phyloP scores from a whole-genome alignment of 371 early-diverging fungal genomes.

The Apophysomyces ossiformis region DNA sequence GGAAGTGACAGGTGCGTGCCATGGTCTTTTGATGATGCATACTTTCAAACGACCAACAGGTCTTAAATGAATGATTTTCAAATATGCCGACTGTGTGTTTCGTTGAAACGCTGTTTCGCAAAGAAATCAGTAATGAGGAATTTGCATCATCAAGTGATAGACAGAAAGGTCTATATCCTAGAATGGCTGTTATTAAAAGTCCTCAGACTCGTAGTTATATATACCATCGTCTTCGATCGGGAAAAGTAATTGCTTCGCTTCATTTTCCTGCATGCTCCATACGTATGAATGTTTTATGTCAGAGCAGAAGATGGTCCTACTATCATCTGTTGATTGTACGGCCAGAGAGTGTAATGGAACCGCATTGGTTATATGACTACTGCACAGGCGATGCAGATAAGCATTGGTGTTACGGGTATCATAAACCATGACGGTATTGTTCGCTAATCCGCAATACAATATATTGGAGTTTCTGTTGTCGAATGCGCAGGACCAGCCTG shows the following conservation, averaged over 20 bases:
- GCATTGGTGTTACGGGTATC: conserved; percentile 44
- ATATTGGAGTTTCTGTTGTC: conserved; percentile 29
- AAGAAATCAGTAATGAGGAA: background rate
- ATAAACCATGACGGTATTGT: conserved; percentile 33
- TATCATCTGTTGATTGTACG: background rate
- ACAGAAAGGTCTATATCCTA: conserved; percentile 27
- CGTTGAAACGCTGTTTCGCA: background rate
- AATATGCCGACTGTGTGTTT: conserved; percentile 8
- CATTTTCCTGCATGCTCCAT: conserved; percentile 13
- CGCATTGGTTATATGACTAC: background rate
- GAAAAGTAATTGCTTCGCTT: conserved; percentile 4
- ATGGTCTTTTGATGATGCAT: conserved; percentile 17
- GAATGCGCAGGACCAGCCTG: conserved; percentile 42
- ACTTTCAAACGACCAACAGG: conserved; percentile 13
- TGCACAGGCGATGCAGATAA: conserved; percentile 5
- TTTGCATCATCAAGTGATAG: conserved; percentile 12
- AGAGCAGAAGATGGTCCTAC: conserved; percentile 17
- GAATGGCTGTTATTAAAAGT: background rate
- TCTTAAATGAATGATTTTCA: background rate
- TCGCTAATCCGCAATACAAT: conserved; percentile 43
- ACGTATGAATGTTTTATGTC: conserved; percentile 14
- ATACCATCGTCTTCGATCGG: conserved; percentile 15
- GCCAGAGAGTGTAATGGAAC: conserved; percentile 20
- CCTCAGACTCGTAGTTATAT: background rate
- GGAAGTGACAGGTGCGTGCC: conserved; percentile 15